phyloP scores from a whole-genome alignment of 1,284 basidiomycete genomes.

The Fomitopsis palustris region DNA sequence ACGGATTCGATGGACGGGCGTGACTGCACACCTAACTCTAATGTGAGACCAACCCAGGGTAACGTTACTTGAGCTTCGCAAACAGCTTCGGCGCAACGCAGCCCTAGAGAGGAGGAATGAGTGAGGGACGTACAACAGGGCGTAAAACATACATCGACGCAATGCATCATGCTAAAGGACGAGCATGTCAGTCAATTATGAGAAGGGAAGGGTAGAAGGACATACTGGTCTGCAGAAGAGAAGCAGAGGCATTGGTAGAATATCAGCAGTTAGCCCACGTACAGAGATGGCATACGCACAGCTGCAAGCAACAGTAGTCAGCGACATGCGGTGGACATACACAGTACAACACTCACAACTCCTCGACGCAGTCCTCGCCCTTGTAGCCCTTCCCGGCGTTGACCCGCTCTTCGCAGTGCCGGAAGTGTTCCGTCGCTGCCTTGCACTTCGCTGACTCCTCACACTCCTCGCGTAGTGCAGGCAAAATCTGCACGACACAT shows the following conservation, averaged over 20 bases:
- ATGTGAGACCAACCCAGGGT: not conserved
- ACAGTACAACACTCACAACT: conserved; percentile 55
- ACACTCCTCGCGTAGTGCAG: conserved; percentile 75
- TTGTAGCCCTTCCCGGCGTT: conserved; percentile 78
- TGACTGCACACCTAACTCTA: not conserved
- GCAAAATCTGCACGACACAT: conserved; percentile 46
- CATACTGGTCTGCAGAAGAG: conserved; percentile 58
- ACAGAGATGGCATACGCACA: conserved; percentile 36
- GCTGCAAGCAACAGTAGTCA: conserved; percentile 26
- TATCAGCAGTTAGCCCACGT: conserved; percentile 2
- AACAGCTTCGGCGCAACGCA: conserved; percentile 84
- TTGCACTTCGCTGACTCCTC: conserved; percentile 67
- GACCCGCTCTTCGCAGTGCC: conserved; percentile 88
- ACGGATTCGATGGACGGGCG: not conserved
- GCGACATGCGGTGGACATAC: not conserved
- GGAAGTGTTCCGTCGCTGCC: conserved; percentile 78
- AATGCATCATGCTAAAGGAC: conserved; percentile 78
- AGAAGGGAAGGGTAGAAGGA: conserved; percentile 14
- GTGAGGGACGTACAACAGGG: not conserved
- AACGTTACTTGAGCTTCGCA: conserved; percentile 50
- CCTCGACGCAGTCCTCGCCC: conserved; percentile 89
- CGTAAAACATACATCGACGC: conserved; percentile 66
- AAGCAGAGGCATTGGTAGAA: not conserved
- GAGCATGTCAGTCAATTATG: conserved; percentile 4
- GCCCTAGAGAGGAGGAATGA: conserved; percentile 38